Evolutionary conservation across 2,329 filamentous ascomycete genomes (phyloP), one percentile per base, ranked within the genome.

Genomic region (Teratosphaeria destructans): DNA sequence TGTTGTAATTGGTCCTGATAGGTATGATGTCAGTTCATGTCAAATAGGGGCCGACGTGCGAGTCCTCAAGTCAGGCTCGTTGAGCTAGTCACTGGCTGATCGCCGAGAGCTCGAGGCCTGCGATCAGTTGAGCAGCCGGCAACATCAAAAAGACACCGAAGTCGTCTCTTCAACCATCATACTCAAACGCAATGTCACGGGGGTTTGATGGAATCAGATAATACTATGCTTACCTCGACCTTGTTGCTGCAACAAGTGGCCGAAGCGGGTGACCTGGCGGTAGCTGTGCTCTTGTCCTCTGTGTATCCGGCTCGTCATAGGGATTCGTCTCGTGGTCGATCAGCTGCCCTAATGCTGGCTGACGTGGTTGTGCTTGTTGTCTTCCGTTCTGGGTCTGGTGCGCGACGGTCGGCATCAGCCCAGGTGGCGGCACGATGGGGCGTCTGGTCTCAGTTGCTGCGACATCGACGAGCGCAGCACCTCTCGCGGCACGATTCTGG

Each of bases 401-500:
- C 12, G 37, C 16, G 10, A 43, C 12, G 12, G 37, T 10, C 16
- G 37, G 16, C 37, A n/a, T n/a, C 16, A 43, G 37, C 12, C 37
- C 37, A 16, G 11, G 37, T n/a, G 37, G 37, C 37, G 37, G 12
- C 37, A 43, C 16, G 16, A 43, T 43, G 4, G 37, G 11, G 16
- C 37, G 37, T 43, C 8, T 43, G n/a, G 43, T 49, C n/a, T 23
- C 43, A 23, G 16, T 5, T 8, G 16, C n/a, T 5, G 43, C 23
- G 52, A 59, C 60, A 27, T 63, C 58, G 23, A 64, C 54, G 2
- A 64, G 59, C 7, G 27, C 56, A n/a, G 55, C 59, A 3, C 52
- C 47, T 16, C 6, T 23, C n/a, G 59, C 49, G 2, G 58, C 14
- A 8, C 16, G 11, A 10, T 34, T 19, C 26, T 47, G 55, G 7